Evolutionary conservation across 2,329 filamentous ascomycete genomes (phyloP), one percentile per base, ranked within the genome.

Genomic region (Daldinia sp.): DNA sequence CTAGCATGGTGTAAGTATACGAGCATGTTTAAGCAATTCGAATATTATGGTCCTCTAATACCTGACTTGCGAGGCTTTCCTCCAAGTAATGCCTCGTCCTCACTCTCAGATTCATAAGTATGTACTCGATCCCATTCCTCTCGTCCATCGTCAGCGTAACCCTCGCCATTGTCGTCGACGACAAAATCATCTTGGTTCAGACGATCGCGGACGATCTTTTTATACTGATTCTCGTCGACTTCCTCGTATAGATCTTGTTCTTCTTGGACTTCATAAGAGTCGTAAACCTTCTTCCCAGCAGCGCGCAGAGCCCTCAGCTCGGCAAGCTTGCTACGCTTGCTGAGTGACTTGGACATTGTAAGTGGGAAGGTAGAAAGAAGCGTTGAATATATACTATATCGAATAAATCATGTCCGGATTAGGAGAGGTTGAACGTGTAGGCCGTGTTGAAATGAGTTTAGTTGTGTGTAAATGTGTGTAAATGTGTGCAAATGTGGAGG

Each of bases 131-230:
- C 90, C 94, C 95, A 95, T 75, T 98, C 96, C 81, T 97, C 94
- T 62, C 96, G 91, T 68, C 96, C 96, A 78, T 98, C 96, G 79
- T 98, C 95, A 72, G 93, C 95, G 77, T 99, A 99, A 41, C 96
- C 95, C 78, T 95, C 93, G 77, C 95, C 95, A 83, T 98, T 97
- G 82, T 99, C 96, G 83, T 98, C 96, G 67, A 99, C 94, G 59
- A 99, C 95, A 77, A 99, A 99, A 82, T 99, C 96, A 75, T 99
- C 96, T 76, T 97, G 87, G 77, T 98, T 93, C 58, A 99, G 85
- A 53, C 96, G 91, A 63, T 91, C 89, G 46, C 96, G 89, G 13
- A 99, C 94, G 73, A 98, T 91, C 79, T 97, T 97, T 84, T 98
- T 98, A 85, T 99, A 99, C 58, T 93, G 92, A 76, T 96, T 95